These are phyloP conservation scores for Asterophora parasitica DNA, from an alignment of 768 basidiomycete species.

Conservation along the genomic window DNA sequence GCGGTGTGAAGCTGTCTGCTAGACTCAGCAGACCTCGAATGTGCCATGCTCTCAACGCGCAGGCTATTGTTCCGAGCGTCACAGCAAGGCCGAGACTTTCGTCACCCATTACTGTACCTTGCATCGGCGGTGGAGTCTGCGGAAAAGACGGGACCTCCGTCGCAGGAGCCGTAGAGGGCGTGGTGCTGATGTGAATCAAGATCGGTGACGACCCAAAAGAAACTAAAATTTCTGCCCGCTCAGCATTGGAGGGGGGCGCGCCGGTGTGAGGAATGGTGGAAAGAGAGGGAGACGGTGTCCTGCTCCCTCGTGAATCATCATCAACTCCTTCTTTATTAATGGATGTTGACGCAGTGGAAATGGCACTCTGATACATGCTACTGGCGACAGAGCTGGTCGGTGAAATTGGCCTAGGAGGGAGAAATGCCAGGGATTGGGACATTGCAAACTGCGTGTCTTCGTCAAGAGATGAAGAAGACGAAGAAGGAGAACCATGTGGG, in stretches of 20 bases:
- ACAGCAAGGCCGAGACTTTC: constrained; percentile 38
- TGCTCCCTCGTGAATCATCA: not conserved
- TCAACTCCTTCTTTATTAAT: not conserved
- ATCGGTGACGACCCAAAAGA: constrained; percentile 65
- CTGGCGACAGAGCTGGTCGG: constrained; percentile 45
- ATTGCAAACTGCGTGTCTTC: constrained; percentile 61
- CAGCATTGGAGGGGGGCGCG: constrained; percentile 4
- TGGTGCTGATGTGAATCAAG: constrained; percentile 48
- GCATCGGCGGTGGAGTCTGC: constrained; percentile 7
- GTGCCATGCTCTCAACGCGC: constrained; percentile 53
- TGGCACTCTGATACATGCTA: constrained; percentile 78
- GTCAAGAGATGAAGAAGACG: constrained; percentile 59
- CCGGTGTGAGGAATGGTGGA: constrained; percentile 1
- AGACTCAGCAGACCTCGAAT: constrained; percentile 44
- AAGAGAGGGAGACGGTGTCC: constrained; percentile 13
- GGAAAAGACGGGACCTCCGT: constrained; percentile 7
- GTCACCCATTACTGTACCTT: constrained; percentile 2
- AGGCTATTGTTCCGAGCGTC: constrained; percentile 47
- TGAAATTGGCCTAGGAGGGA: constrained; percentile 47
- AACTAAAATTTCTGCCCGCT: constrained; percentile 43
- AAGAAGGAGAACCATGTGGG: constrained; percentile 38
- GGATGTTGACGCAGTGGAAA: constrained; percentile 33
- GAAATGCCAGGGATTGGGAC: constrained; percentile 68
- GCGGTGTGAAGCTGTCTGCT: constrained; percentile 26
- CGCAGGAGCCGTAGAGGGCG: constrained; percentile 22